Conservation (phyloP, 176 grass and related monocot species). For the Pontederia paniculata region DNA sequence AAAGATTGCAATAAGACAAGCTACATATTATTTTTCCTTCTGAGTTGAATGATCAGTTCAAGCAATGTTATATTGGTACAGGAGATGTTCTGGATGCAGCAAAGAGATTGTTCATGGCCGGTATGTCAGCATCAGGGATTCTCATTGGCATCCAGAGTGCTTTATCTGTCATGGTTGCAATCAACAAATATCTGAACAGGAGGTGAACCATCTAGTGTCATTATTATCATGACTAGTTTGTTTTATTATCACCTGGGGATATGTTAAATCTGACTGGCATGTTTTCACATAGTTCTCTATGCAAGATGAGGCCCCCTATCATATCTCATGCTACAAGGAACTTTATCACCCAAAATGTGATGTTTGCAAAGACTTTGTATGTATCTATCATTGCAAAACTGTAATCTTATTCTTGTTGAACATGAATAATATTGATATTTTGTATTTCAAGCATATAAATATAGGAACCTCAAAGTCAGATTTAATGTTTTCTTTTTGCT, state of each 20-base stretch:
- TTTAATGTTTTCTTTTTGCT: slow-evolving; percentile 3
- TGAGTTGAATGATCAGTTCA: neutral
- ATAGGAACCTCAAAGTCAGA: too few relatives aligned
- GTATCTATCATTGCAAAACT: slow-evolving; percentile 26
- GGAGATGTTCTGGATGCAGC: slow-evolving; percentile 78
- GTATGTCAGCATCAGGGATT: slow-evolving; percentile 64
- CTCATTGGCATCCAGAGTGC: slow-evolving; percentile 78
- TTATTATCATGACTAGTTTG: slow-evolving; percentile 1
- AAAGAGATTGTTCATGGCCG: slow-evolving; percentile 42
- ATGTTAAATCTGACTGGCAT: neutral
- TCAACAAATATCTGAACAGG: slow-evolving; percentile 65
- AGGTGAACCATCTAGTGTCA: slow-evolving; percentile 40
- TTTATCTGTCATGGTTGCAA: slow-evolving; percentile 57
- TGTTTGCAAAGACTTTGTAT: slow-evolving; percentile 76
- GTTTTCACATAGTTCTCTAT: slow-evolving; percentile 47
- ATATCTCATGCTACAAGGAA: slow-evolving; percentile 76
- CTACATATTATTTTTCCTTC: too few relatives aligned
- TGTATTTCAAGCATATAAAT: too few relatives aligned
- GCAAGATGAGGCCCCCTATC: slow-evolving; percentile 53
- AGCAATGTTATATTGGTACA: slow-evolving; percentile 15
- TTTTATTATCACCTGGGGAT: neutral
- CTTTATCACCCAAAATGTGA: slow-evolving; percentile 66
- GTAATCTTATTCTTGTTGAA: neutral
- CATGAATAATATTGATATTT: too few relatives aligned
- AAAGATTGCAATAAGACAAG: too few relatives aligned